Percentiles rank a stretch among this genome's conserved stretches.
These are phyloP conservation scores for Nitzschia inconspicua DNA, from an alignment of 108 stramenopile genomes.

Conservation along the genomic window DNA sequence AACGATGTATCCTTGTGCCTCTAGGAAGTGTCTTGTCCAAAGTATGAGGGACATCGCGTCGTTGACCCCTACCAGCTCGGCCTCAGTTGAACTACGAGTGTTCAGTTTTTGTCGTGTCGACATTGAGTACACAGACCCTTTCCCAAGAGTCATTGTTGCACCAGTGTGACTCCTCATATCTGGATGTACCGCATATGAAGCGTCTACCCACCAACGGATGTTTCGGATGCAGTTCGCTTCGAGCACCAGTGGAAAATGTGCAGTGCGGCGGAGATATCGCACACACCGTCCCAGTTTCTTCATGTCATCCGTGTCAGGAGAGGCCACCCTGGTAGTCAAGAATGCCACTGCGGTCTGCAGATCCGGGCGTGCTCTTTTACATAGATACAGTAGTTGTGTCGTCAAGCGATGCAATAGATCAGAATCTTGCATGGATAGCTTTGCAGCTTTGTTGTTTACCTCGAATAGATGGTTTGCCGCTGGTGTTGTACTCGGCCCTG, in stretches of 20 bases:
- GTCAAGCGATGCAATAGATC: constrained; percentile 5
- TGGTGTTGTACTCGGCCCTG: constrained; percentile 18
- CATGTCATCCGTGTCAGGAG: constrained; percentile 42
- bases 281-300: constrained; percentile 37
- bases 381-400: constrained; percentile 31
- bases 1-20: constrained; percentile 39
- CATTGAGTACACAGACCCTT: constrained; percentile 1
- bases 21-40: constrained; percentile 40
- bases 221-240: constrained; percentile 3
- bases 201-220: constrained; percentile 26
- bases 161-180: constrained; percentile 44
- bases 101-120: constrained; percentile 46
- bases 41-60: constrained; percentile 35
- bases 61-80: constrained; percentile 25
- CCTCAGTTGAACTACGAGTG: constrained; percentile 38
- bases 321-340: constrained; percentile 39
- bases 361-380: constrained; percentile 37
- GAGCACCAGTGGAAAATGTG: constrained; percentile 16
- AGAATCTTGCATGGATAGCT: not conserved
- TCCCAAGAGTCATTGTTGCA: constrained; percentile 22
- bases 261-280: constrained; percentile 33
- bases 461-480: constrained; percentile 35
- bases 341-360: constrained; percentile 37
- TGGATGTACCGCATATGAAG: constrained; percentile 23
- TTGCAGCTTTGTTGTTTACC: constrained; percentile 13